Percentiles rank a stretch among this genome's conserved stretches.
Conservation (phyloP, 2,329 filamentous ascomycete genomes). For the Gnomoniopsis sp. region DNA sequence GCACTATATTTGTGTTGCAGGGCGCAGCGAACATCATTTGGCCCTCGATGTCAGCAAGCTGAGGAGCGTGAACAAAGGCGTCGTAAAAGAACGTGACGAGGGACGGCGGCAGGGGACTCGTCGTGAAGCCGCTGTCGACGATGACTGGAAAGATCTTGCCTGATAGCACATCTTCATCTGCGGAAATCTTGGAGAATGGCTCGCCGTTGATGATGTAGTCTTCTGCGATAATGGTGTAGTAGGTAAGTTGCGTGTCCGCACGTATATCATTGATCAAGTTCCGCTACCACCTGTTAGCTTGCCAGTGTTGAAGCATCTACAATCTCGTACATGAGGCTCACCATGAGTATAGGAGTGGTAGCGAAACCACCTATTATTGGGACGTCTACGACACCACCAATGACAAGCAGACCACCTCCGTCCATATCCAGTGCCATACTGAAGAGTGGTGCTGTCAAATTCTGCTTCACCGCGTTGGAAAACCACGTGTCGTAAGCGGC, state of each 20-base stretch:
- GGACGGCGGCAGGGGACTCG: constrained; percentile 8
- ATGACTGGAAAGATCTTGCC: constrained; percentile 2
- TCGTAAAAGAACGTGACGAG: constrained; percentile 23
- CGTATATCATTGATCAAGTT: constrained; percentile 5
- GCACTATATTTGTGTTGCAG: constrained; percentile 25
- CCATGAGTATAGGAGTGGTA: constrained; percentile 10
- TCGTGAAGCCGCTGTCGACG: constrained; percentile 12
- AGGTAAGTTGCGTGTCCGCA: constrained; percentile 4
- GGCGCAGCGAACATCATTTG: constrained; percentile 21
- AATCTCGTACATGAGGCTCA: background rate
- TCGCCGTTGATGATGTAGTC: constrained; percentile 13
- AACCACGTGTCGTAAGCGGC: constrained; percentile 13
- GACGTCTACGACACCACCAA: constrained; percentile 13
- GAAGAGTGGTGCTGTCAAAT: constrained; percentile 8
- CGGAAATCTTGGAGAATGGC: background rate
- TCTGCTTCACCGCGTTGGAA: constrained; percentile 6
- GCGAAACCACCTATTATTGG: constrained; percentile 1
- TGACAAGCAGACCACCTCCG: constrained; percentile 6
- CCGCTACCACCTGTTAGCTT: background rate
- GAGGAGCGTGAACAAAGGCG: constrained; percentile 23
- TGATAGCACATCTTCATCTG: background rate
- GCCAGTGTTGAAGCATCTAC: accelerated
- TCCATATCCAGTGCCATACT: constrained; percentile 14
- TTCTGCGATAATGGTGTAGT: constrained; percentile 14
- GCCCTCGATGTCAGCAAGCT: constrained; percentile 19